phyloP scores from a whole-genome alignment of 2,329 filamentous ascomycete genomes.

The Penicillium sp. region DNA sequence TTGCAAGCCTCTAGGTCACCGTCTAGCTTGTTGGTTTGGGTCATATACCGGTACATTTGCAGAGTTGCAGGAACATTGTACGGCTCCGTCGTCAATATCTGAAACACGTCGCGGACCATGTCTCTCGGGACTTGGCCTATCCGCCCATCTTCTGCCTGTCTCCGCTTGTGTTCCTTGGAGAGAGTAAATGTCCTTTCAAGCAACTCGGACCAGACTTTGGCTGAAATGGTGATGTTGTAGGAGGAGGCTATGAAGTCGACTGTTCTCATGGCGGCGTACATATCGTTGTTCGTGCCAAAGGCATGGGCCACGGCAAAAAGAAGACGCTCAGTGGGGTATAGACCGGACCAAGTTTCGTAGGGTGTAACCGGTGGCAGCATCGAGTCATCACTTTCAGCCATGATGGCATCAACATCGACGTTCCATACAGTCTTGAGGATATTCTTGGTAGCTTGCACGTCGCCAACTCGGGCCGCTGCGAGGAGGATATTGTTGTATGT shows the following conservation, averaged over 20 bases:
- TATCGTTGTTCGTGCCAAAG: constrained; percentile 64
- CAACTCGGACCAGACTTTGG: constrained; percentile 62
- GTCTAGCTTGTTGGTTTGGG: constrained; percentile 27
- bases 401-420: constrained; percentile 48
- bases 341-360: constrained; percentile 50
- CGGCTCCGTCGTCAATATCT: constrained; percentile 58
- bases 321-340: constrained; percentile 58
- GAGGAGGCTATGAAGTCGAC: constrained; percentile 61
- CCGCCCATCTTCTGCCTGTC: constrained; percentile 3
- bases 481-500: constrained; percentile 55
- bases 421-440: constrained; percentile 55
- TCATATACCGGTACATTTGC: constrained; percentile 48
- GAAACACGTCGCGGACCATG: constrained; percentile 55
- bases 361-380: constrained; percentile 34
- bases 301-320: constrained; percentile 66
- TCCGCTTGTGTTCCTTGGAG: constrained; percentile 31
- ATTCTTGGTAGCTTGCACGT: constrained; percentile 46
- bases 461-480: constrained; percentile 53
- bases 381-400: constrained; percentile 32
- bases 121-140: constrained; percentile 38
- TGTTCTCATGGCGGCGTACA: constrained; percentile 57
- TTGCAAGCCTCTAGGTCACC: constrained; percentile 22
- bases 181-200: constrained; percentile 66
- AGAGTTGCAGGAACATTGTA: constrained; percentile 58
- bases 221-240: constrained; percentile 58